Conservation (phyloP, 306 rosid species). For the Adenanthera pavonina region DNA sequence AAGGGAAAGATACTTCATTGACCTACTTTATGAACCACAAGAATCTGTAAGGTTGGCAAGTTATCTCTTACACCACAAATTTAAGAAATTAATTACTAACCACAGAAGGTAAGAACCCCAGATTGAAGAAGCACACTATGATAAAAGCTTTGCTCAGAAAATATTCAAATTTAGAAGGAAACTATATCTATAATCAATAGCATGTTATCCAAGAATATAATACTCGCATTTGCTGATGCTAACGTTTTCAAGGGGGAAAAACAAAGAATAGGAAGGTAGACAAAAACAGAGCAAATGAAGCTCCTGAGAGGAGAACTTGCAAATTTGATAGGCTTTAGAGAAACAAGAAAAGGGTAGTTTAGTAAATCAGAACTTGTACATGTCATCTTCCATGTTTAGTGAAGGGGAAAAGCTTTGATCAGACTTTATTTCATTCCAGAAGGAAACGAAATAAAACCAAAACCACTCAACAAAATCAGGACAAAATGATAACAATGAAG, state of each 20-base stretch:
- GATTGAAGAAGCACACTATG: slow-evolving; percentile 13
- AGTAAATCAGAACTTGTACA: neutral
- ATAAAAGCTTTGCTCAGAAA: slow-evolving; percentile 17
- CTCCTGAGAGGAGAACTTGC: neutral
- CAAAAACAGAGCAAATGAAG: neutral
- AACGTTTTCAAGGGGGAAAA: neutral
- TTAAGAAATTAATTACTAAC: slow-evolving; percentile 4
- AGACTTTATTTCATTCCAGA: slow-evolving; percentile 4
- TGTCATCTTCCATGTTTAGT: neutral
- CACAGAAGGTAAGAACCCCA: slow-evolving; percentile 3
- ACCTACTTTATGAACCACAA: slow-evolving; percentile 39
- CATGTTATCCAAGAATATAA: neutral
- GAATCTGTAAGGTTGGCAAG: slow-evolving; percentile 38
- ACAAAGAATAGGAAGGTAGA: neutral
- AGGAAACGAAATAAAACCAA: slow-evolving; percentile 1
- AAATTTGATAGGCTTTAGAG: neutral
- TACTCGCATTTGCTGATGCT: neutral
- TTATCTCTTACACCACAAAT: slow-evolving; percentile 12
- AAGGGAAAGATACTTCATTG: slow-evolving; percentile 40
- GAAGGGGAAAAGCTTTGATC: neutral
- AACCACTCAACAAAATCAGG: slow-evolving; percentile 13
- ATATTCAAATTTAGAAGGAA: neutral
- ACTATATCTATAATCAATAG: neutral
- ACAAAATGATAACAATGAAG: neutral
- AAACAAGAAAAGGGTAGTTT: neutral